phyloP scores from a whole-genome alignment of 2,329 filamentous ascomycete genomes.

The Neoarthrinium moseri region DNA sequence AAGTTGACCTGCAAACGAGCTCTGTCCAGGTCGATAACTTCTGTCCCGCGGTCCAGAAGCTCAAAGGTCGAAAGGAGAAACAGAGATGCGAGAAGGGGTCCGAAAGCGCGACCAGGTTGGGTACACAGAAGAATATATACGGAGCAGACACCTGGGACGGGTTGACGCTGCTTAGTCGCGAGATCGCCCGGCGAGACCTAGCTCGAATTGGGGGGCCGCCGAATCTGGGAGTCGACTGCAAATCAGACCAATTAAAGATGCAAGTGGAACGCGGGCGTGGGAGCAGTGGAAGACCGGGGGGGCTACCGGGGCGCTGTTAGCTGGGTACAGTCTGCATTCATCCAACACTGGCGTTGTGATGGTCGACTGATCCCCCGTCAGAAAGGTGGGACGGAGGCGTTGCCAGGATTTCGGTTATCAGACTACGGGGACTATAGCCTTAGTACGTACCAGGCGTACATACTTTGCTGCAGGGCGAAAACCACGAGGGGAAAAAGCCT shows the following conservation, averaged over 20 bases:
- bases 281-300: background rate
- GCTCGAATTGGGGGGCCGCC: slow-evolving; percentile 6
- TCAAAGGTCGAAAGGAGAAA: background rate
- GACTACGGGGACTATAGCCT: no score
- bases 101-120: background rate
- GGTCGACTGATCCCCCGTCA: no score
- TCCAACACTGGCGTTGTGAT: no score
- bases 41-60: no score
- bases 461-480: no score
- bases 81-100: background rate
- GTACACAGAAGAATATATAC: slow-evolving; percentile 2
- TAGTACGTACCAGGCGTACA: no score
- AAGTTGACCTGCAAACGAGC: no score
- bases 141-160: background rate
- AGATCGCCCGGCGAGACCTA: slow-evolving; percentile 5
- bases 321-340: background rate
- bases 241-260: slow-evolving; percentile 9
- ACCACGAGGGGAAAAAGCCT: no score
- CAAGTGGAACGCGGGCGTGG: slow-evolving; percentile 3
- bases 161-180: slow-evolving; percentile 4
- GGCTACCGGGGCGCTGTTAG: no score
- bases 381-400: no score
- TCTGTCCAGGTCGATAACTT: no score
- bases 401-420: no score
- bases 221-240: slow-evolving; percentile 12